Conservation (phyloP, 2,329 filamentous ascomycete species). For the Calonectria honghensis region DNA sequence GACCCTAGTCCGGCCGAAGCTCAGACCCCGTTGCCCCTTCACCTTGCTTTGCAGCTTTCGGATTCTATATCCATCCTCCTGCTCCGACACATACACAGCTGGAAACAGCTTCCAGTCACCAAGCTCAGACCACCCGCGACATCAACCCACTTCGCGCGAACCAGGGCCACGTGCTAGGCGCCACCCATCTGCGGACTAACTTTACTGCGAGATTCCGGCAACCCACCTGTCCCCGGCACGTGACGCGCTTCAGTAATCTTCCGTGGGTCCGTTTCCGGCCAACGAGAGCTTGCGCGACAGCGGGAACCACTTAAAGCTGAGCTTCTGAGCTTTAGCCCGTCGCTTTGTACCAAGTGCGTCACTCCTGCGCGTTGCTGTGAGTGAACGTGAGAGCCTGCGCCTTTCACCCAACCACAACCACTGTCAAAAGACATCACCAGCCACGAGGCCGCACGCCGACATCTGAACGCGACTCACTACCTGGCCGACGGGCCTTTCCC, state of each 20-base stretch:
- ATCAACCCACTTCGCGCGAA: slow-evolving; percentile 27
- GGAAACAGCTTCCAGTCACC: neutral
- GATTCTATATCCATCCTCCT: neutral
- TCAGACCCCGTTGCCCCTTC: neutral
- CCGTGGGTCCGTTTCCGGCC: slow-evolving; percentile 47
- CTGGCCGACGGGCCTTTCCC: neutral
- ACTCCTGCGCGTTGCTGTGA: slow-evolving; percentile 42
- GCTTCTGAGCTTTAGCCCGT: slow-evolving; percentile 42
- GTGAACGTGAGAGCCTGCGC: slow-evolving; percentile 32
- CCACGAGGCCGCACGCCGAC: slow-evolving; percentile 23
- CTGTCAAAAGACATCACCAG: slow-evolving; percentile 41
- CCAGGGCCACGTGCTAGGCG: slow-evolving; percentile 32
- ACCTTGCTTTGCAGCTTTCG: neutral
- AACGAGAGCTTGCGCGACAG: slow-evolving; percentile 30
- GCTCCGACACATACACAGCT: neutral
- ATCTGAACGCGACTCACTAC: slow-evolving; percentile 15
- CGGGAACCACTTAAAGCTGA: slow-evolving; percentile 46
- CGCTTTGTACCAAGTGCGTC: slow-evolving; percentile 53
- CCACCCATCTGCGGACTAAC: slow-evolving; percentile 25
- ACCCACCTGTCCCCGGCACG: slow-evolving; percentile 37
- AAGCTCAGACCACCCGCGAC: slow-evolving; percentile 25
- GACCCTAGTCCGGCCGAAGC: slow-evolving; percentile 14
- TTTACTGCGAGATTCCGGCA: slow-evolving; percentile 26
- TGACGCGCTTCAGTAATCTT: slow-evolving; percentile 37
- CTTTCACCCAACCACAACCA: slow-evolving; percentile 32